A percentile compares a stretch with the other conserved stretches of the same genome.
phyloP scores from a whole-genome alignment of 257 asterid species.

The Dorcoceras hygrometricum region DNA sequence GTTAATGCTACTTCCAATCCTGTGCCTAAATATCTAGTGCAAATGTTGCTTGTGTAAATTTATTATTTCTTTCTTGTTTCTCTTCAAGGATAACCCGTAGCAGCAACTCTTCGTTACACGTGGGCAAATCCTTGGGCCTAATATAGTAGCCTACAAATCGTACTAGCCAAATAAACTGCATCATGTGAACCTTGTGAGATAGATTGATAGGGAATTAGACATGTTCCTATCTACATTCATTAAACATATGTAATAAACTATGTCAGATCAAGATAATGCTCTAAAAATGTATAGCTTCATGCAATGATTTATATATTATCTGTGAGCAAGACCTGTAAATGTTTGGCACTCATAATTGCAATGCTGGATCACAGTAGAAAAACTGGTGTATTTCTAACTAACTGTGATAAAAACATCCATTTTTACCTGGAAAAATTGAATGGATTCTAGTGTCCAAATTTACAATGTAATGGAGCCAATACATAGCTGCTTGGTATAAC shows the following conservation, averaged over 20 bases:
- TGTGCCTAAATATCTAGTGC: neutral
- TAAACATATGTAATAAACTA: neutral
- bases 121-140: no score
- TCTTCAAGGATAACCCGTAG: no score
- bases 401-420: neutral
- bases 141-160: no score
- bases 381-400: constrained; percentile 3
- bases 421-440: constrained; percentile 28
- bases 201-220: no score
- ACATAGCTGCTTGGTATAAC: constrained; percentile 12
- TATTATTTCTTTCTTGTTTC: no score
- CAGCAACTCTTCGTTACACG: no score
- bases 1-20: neutral
- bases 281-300: no score
- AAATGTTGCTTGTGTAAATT: neutral
- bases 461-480: constrained; percentile 22
- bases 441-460: constrained; percentile 20
- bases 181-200: no score
- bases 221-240: neutral
- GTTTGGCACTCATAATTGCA: neutral
- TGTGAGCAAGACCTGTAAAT: neutral
- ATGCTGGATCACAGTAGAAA: neutral
- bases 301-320: neutral
- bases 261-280: no score
- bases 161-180: no score